Evolutionary conservation across 768 basidiomycete genomes (phyloP).

Genomic region (Tricholoma sp.): DNA sequence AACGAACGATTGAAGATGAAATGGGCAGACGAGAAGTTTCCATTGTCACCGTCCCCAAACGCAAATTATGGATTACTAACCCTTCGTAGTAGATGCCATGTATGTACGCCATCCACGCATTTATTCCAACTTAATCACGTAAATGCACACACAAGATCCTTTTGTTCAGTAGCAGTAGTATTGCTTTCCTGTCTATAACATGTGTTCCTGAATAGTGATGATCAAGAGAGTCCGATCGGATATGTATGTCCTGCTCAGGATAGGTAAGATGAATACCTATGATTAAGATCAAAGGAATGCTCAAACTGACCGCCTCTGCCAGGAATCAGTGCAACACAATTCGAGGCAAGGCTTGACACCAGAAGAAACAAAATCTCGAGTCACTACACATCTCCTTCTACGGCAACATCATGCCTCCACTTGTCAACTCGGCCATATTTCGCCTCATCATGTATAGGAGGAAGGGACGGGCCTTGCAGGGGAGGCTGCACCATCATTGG

Average conservation of each 20-base stretch:
- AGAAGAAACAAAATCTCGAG: not conserved
- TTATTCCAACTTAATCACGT: not conserved
- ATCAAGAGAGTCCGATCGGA: not conserved
- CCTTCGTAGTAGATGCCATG: conserved; percentile 41
- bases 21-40: conserved; percentile 79
- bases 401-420: conserved; percentile 76
- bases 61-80: conserved; percentile 70
- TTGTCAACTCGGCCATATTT: conserved; percentile 73
- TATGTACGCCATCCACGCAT: not conserved
- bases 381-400: conserved; percentile 47
- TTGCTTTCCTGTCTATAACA: conserved; percentile 10
- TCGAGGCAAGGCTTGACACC: not conserved
- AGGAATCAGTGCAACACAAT: not conserved
- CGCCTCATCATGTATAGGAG: conserved; percentile 55
- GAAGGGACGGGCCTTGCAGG: conserved; percentile 51
- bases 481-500: conserved; percentile 42
- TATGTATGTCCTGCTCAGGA: not conserved
- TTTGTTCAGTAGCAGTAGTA: conserved; percentile 6
- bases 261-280: not conserved
- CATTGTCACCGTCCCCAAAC: conserved; percentile 74
- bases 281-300: not conserved
- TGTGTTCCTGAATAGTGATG: conserved; percentile 2
- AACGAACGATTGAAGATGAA: conserved; percentile 75
- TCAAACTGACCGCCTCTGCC: not conserved
- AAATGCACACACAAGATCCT: not conserved